phyloP scores from a whole-genome alignment of 495 filamentous ascomycete species.

The Aspergillus ostianus region DNA sequence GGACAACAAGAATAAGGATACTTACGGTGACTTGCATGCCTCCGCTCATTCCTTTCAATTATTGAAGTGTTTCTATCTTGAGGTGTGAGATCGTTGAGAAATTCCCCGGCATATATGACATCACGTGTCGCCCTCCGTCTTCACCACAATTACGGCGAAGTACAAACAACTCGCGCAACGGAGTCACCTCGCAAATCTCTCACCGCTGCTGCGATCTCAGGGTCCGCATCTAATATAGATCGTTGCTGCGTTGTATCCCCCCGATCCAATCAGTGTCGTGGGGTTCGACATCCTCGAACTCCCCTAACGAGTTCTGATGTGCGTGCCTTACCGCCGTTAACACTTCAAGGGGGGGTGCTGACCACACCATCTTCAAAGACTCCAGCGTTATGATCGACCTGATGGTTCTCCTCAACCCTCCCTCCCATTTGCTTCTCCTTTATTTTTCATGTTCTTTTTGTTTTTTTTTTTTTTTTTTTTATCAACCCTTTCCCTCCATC shows the following conservation, averaged over 20 bases:
- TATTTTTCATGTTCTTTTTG: neutral
- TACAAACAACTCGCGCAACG: too few relatives aligned
- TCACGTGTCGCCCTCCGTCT: neutral
- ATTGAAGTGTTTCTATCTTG: neutral
- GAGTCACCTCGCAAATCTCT: neutral
- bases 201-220: constrained; percentile 19
- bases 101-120: neutral
- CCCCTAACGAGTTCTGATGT: neutral
- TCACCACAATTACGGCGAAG: too few relatives aligned
- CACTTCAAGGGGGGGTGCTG: neutral
- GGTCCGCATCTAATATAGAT: constrained; percentile 25
- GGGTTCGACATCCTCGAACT: neutral
- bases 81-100: too few relatives aligned
- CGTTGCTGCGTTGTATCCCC: constrained; percentile 25
- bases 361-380: neutral
- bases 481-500: neutral
- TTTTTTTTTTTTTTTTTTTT: neutral
- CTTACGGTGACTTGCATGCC: too few relatives aligned
- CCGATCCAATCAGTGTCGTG: constrained; percentile 23
- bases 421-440: neutral
- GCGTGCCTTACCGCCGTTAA: neutral
- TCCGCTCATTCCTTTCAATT: neutral
- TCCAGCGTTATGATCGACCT: constrained; percentile 1
- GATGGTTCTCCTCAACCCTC: neutral
- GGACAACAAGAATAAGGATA: too few relatives aligned